Conservation (phyloP, 1,139 yeast species). For the Yamadazyma sp. region DNA sequence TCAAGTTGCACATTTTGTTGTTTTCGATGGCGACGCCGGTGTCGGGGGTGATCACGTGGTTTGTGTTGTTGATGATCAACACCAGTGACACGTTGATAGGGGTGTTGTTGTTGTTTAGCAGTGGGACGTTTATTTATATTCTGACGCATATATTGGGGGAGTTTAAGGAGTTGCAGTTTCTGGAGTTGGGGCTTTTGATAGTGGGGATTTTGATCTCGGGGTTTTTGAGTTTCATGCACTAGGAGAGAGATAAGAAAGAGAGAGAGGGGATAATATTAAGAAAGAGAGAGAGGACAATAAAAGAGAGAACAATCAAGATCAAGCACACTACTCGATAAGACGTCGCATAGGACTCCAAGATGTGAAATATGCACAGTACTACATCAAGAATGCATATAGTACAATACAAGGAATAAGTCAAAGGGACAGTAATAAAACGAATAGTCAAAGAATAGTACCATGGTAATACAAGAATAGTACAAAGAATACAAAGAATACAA, state of each 20-base stretch:
- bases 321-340: no score
- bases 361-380: no score
- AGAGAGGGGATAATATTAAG: neutral
- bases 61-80: conserved; percentile 31
- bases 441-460: no score
- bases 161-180: conserved; percentile 6
- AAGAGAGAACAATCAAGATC: no score
- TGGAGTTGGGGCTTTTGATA: conserved; percentile 7
- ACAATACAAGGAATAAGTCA: no score
- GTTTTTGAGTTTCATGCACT: conserved; percentile 15
- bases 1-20: conserved; percentile 41
- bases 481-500: no score
- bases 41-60: conserved; percentile 48
- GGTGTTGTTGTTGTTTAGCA: conserved; percentile 55
- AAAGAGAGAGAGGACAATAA: neutral
- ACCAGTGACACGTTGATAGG: conserved; percentile 46
- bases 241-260: neutral
- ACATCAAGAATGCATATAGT: no score
- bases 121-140: conserved; percentile 73
- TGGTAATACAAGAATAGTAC: no score
- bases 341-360: no score
- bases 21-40: conserved; percentile 57
- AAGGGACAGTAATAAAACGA: no score
- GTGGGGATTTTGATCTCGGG: conserved; percentile 14
- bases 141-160: conserved; percentile 46